Conservation (phyloP, 1,139 yeast genomes). For the Geotrichum reessii region DNA sequence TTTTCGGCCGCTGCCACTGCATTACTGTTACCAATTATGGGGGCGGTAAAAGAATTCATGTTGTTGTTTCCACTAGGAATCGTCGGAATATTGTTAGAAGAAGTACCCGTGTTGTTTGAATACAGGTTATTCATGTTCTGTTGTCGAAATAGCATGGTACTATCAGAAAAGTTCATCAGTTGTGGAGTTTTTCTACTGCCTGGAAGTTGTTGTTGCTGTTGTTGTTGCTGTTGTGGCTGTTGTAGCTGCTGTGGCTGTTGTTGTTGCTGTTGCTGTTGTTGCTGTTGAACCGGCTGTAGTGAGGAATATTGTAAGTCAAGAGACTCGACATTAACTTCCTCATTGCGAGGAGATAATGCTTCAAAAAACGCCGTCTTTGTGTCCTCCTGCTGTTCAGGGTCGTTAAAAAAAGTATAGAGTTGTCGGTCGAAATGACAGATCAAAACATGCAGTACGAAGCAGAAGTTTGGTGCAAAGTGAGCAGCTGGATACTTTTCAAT, state of each 20-base stretch:
- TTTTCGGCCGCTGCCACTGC: neutral
- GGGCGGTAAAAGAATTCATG: neutral
- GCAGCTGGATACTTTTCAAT: conserved; percentile 24
- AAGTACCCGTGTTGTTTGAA: neutral
- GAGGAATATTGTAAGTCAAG: neutral
- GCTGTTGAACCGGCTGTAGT: neutral
- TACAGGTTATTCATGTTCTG: neutral
- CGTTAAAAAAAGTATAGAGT: conserved; percentile 5
- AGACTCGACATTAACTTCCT: neutral
- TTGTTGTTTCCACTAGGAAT: too few species aligned
- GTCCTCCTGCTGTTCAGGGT: neutral
- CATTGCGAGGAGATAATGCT: neutral
- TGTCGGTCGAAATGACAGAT: conserved; percentile 30
- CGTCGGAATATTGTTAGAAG: too few species aligned
- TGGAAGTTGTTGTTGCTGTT: neutral
- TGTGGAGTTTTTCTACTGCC: neutral
- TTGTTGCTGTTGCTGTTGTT: neutral
- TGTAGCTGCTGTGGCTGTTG: neutral
- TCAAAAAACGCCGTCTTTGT: conserved; percentile 1
- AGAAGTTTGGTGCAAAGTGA: conserved; percentile 24
- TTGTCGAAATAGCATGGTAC: neutral
- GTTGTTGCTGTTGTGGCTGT: neutral
- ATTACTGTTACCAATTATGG: conserved; percentile 4
- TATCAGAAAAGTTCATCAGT: neutral
- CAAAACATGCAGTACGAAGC: conserved; percentile 27